phyloP scores from a whole-genome alignment of 1,284 basidiomycete species.

The Malassezia pachydermatis region DNA sequence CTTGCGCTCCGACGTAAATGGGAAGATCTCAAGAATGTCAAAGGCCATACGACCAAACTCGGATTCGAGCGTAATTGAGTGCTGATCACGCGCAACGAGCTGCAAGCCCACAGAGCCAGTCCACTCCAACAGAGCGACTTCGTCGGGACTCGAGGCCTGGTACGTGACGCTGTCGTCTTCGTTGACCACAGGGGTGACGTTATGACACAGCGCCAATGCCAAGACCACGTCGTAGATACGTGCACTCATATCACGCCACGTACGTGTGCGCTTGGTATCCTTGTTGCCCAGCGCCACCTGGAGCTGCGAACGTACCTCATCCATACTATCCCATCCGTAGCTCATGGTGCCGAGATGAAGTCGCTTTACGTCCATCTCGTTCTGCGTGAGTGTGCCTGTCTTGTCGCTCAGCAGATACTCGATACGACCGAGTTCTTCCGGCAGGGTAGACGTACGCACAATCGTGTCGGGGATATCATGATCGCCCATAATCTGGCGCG shows the following conservation, averaged over 20 bases:
- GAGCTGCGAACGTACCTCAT: conserved; percentile 84
- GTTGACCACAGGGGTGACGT: conserved; percentile 88
- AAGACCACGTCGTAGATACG: conserved; percentile 87
- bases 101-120: conserved; percentile 87
- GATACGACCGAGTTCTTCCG: conserved; percentile 90
- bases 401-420: conserved; percentile 94
- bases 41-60: conserved; percentile 54
- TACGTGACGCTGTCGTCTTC: conserved; percentile 90
- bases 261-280: conserved; percentile 39
- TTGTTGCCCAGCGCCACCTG: conserved; percentile 58
- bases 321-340: conserved; percentile 92
- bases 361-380: conserved; percentile 99
- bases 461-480: conserved; percentile 85
- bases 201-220: conserved; percentile 89
- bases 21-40: conserved; percentile 87
- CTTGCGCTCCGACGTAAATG: conserved; percentile 93
- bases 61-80: conserved; percentile 56
- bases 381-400: conserved; percentile 94
- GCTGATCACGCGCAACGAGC: conserved; percentile 76
- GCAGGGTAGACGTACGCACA: conserved; percentile 88
- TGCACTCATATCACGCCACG: conserved; percentile 85
- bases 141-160: conserved; percentile 95
- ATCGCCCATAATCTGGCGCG: conserved; percentile 87
- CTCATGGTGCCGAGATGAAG: conserved; percentile 98
- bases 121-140: conserved; percentile 98